Conservation (phyloP, 495 filamentous ascomycete species). For the Aspergillus wentii region DNA sequence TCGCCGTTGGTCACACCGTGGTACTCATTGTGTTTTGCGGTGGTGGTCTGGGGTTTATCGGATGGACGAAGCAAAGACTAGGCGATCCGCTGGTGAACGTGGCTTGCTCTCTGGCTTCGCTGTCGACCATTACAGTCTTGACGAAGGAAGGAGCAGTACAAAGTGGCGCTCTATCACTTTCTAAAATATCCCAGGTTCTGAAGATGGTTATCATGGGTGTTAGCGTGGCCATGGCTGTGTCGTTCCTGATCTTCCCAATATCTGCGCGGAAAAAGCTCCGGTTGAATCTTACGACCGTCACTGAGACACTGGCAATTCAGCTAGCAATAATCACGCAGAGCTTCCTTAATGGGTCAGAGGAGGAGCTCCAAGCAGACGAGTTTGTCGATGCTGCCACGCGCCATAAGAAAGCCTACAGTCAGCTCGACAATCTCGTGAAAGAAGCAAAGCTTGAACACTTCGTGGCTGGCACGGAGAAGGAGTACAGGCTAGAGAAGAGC, state of each 20-base stretch:
- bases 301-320: constrained; percentile 74
- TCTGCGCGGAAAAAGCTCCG: constrained; percentile 75
- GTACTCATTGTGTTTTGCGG: constrained; percentile 85
- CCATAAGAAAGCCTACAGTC: constrained; percentile 65
- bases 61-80: constrained; percentile 86
- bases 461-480: constrained; percentile 71
- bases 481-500: constrained; percentile 74
- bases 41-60: constrained; percentile 83
- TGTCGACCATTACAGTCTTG: constrained; percentile 85
- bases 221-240: constrained; percentile 66
- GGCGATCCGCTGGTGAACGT: constrained; percentile 86
- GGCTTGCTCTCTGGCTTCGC: constrained; percentile 82
- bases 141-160: constrained; percentile 91
- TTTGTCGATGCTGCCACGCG: constrained; percentile 62
- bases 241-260: constrained; percentile 72
- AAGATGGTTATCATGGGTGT: constrained; percentile 91
- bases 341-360: constrained; percentile 81
- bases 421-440: constrained; percentile 72
- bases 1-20: constrained; percentile 70
- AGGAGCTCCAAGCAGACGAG: constrained; percentile 59
- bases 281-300: constrained; percentile 68
- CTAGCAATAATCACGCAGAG: constrained; percentile 75
- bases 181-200: constrained; percentile 80
- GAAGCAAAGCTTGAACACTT: constrained; percentile 93
- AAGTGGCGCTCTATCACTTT: constrained; percentile 68